Evolutionary conservation across 257 asterid species (phyloP), one percentile per base, ranked within the genome.

Genomic region (Solanum chilense): DNA sequence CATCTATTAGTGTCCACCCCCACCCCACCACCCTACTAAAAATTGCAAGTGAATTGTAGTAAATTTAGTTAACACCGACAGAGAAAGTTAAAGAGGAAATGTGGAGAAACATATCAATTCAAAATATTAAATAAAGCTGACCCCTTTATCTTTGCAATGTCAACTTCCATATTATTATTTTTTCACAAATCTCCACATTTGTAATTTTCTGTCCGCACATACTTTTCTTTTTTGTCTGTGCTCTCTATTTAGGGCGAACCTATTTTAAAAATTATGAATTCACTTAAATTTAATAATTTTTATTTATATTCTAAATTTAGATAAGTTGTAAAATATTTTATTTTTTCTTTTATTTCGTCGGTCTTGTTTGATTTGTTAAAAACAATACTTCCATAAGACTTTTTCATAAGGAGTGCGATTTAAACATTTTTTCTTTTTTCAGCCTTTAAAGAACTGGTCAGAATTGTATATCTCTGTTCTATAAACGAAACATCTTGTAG

Each of bases 381-480:
- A 3, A 15, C 0, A 58, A 5, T 25, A 2, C 0, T 20, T 58
- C 21, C 6, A 9, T 58, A 21, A 21, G 1, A 0, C 1, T 58
- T 0, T 58, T 58, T 12, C 5, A 2, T 7, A 58, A 20, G 3
- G 0, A 56, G 1, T 52, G 9, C 8, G 0, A 4, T 5, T 7
- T 7, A 58, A 58, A 20, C 2, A 58, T 58, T 58, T 1, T 58
- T 58, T 12, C 27, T 0, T 58, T 58, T 0, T 21, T 58, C 5
- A 0, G 1, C n/a, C 11, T 56, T 56, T 10, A 56, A 56, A 56
- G 64, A 20, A 18, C 20, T 56, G n/a, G 2, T 56, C 64, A 56
- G 0, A 56, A 56, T 4, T 0, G 2, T 56, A 56, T 56, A 23
- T 52, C 4, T 52, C n/a, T 1, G 10, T 52, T 2, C 10, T 52